Percentiles rank a stretch among this genome's conserved stretches.
These are phyloP conservation scores for Debaryomyces coudertii DNA, from an alignment of 1,139 yeast species.

Conservation along the genomic window DNA sequence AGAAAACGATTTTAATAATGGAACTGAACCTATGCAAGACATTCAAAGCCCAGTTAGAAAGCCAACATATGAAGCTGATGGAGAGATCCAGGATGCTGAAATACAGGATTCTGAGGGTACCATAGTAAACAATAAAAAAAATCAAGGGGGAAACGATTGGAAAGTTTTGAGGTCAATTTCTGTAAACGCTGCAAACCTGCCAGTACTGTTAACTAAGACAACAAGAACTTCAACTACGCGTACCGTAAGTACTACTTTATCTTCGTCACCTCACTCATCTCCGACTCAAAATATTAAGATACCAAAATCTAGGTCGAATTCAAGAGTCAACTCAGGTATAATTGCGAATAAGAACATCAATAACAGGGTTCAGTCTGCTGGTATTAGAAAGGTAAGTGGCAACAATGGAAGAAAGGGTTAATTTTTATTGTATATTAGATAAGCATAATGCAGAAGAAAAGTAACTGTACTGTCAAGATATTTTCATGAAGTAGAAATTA, in stretches of 20 bases:
- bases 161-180: constrained; percentile 47
- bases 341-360: constrained; percentile 21
- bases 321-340: constrained; percentile 33
- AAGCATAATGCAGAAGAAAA: not conserved
- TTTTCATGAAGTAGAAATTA: constrained; percentile 1
- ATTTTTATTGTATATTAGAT: constrained; percentile 7
- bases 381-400: constrained; percentile 43
- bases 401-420: constrained; percentile 8
- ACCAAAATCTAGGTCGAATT: constrained; percentile 39
- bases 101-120: constrained; percentile 19
- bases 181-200: constrained; percentile 36
- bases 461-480: not conserved
- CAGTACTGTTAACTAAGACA: constrained; percentile 49
- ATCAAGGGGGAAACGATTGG: constrained; percentile 34
- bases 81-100: constrained; percentile 15
- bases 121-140: constrained; percentile 14
- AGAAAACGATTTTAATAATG: constrained; percentile 22
- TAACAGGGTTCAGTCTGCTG: constrained; percentile 39
- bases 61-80: constrained; percentile 23
- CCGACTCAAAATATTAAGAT: constrained; percentile 32
- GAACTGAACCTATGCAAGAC: constrained; percentile 29
- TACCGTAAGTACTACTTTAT: constrained; percentile 48
- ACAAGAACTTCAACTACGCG: constrained; percentile 54
- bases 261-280: constrained; percentile 46
- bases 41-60: constrained; percentile 23